A percentile compares a stretch with the other conserved stretches of the same genome.
Evolutionary conservation across 2,329 filamentous ascomycete species (phyloP).

Genomic region (Septoria petroselini): DNA sequence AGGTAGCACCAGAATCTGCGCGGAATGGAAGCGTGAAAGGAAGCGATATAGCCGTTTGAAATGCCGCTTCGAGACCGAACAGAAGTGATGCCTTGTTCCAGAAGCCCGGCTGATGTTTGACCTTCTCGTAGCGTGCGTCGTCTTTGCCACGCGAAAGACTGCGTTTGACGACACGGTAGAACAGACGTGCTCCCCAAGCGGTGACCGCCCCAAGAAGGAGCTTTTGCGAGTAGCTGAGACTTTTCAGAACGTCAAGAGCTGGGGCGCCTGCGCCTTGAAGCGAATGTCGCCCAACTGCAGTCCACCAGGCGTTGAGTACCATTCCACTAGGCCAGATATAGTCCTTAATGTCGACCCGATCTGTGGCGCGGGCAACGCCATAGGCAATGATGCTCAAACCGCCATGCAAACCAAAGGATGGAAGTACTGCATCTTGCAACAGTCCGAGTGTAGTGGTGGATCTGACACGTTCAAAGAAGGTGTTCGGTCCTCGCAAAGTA

Average conservation of each 20-base stretch:
- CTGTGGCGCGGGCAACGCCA: constrained; percentile 50
- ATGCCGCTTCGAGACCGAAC: constrained; percentile 58
- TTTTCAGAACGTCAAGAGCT: constrained; percentile 46
- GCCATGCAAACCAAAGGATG: constrained; percentile 54
- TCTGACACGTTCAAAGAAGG: not conserved
- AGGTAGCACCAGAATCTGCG: constrained; percentile 13
- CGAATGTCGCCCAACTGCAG: constrained; percentile 54
- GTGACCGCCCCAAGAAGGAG: constrained; percentile 57
- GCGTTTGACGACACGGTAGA: constrained; percentile 53
- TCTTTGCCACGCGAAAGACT: constrained; percentile 53
- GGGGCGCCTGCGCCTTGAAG: constrained; percentile 44
- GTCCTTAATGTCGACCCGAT: constrained; percentile 60
- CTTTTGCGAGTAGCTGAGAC: constrained; percentile 54
- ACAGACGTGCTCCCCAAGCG: constrained; percentile 56
- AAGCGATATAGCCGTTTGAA: constrained; percentile 56
- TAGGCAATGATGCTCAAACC: constrained; percentile 54
- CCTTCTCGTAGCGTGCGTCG: constrained; percentile 54
- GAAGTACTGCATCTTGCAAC: constrained; percentile 52
- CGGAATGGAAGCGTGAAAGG: constrained; percentile 56
- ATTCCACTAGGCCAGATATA: constrained; percentile 45
- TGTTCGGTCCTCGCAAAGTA: not conserved
- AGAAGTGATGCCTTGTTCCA: constrained; percentile 57
- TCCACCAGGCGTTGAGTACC: constrained; percentile 60
- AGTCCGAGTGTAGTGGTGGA: constrained; percentile 45
- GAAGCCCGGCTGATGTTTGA: constrained; percentile 54